phyloP scores from a whole-genome alignment of 2,329 filamentous ascomycete genomes.

The Trichoderma harzianum region DNA sequence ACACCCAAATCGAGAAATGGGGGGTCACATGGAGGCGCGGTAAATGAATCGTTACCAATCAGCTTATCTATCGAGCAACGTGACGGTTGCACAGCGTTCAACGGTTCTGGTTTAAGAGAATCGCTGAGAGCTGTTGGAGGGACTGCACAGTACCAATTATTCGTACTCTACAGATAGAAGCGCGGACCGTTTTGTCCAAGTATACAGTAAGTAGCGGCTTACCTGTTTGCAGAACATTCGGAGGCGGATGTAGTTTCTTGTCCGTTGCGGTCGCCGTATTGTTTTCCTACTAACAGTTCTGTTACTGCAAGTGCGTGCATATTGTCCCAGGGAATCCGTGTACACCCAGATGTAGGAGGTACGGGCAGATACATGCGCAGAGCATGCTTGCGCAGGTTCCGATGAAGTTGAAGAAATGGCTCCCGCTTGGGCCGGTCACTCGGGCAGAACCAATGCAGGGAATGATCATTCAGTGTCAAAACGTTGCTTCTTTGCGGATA shows the following conservation, averaged over 20 bases:
- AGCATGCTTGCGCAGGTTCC: neutral
- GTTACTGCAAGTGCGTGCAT: neutral
- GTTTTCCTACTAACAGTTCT: neutral
- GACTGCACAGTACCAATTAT: neutral
- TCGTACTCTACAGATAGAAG: neutral
- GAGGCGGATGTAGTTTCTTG: neutral
- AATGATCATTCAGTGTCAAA: neutral
- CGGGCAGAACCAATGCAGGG: neutral
- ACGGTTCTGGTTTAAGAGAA: neutral
- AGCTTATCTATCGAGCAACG: slow-evolving; percentile 12
- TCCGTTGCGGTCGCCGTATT: neutral
- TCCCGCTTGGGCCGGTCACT: slow-evolving; percentile 3
- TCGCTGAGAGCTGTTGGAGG: neutral
- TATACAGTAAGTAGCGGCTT: neutral
- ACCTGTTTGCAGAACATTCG: neutral
- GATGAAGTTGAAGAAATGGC: neutral
- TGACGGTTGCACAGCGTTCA: slow-evolving; percentile 12
- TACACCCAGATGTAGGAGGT: neutral
- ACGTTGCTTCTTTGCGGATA: neutral
- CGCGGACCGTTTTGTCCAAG: neutral
- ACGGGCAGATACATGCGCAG: neutral
- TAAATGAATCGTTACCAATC: slow-evolving; percentile 9
- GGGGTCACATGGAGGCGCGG: slow-evolving; percentile 12
- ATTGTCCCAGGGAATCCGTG: neutral
- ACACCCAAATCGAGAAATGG: neutral